Evolutionary conservation across 2,329 filamentous ascomycete genomes (phyloP).

Genomic region (Colletotrichum tamarilloi): DNA sequence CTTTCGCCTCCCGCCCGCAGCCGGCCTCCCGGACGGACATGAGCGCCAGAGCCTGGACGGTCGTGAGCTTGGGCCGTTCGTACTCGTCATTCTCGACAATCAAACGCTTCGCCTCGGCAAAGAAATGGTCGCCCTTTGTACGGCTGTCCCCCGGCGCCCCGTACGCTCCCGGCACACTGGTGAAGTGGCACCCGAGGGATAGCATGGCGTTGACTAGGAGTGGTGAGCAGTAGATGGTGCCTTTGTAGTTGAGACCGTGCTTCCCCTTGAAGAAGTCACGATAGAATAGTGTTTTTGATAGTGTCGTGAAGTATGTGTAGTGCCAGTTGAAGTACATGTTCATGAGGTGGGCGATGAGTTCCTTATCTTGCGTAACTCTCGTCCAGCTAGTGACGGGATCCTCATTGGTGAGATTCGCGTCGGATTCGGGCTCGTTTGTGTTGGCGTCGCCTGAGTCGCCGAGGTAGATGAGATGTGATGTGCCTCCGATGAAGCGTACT

Average conservation of each 20-base stretch:
- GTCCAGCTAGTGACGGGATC: constrained; percentile 90
- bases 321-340: constrained; percentile 99
- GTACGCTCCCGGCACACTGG: constrained; percentile 78
- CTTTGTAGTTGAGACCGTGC: constrained; percentile 60
- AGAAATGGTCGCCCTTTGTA: constrained; percentile 96
- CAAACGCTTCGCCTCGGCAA: constrained; percentile 89
- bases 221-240: constrained; percentile 84
- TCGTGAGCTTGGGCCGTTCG: constrained; percentile 87
- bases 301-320: constrained; percentile 93
- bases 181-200: constrained; percentile 93
- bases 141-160: constrained; percentile 78
- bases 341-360: constrained; percentile 86
- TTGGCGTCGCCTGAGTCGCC: constrained; percentile 58
- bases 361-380: constrained; percentile 80
- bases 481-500: constrained; percentile 92
- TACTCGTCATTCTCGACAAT: constrained; percentile 94
- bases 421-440: constrained; percentile 53
- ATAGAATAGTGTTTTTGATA: constrained; percentile 89
- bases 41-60: constrained; percentile 90
- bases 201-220: constrained; percentile 94
- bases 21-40: constrained; percentile 98
- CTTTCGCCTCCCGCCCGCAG: constrained; percentile 92
- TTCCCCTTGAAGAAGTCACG: constrained; percentile 83
- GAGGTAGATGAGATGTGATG: constrained; percentile 90
- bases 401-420: constrained; percentile 63